These are phyloP conservation scores for Pseudocercospora fuligena DNA, from an alignment of 2,329 filamentous ascomycete species.

Conservation along the genomic window DNA sequence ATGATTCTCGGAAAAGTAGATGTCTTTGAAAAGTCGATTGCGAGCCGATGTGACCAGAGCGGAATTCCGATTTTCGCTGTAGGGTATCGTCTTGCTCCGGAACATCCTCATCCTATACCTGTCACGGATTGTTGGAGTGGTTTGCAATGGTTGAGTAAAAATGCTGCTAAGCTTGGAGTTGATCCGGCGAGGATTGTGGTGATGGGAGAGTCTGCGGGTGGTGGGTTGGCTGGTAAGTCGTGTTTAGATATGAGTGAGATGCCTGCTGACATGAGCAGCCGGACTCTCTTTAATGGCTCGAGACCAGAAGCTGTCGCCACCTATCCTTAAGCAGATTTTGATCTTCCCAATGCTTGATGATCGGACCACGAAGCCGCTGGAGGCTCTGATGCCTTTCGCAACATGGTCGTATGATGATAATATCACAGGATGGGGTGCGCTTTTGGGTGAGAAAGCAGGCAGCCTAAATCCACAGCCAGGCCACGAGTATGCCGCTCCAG, in stretches of 20 bases:
- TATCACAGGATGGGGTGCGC: conserved; percentile 47
- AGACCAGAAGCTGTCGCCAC: conserved; percentile 26
- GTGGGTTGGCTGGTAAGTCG: conserved; percentile 21
- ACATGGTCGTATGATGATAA: conserved; percentile 48
- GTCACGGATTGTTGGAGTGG: conserved; percentile 30
- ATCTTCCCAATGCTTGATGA: conserved; percentile 56
- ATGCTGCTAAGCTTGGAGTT: conserved; percentile 21
- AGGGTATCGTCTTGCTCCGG: conserved; percentile 31
- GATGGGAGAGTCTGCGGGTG: conserved; percentile 25
- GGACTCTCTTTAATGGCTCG: conserved; percentile 32
- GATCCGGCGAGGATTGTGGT: conserved; percentile 24
- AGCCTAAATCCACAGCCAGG: conserved; percentile 22
- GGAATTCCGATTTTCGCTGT: conserved; percentile 24
- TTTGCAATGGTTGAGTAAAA: conserved; percentile 22
- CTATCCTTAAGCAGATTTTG: conserved; percentile 45
- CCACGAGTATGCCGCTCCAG: conserved; percentile 32
- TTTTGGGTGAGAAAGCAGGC: conserved; percentile 39
- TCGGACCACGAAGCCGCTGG: conserved; percentile 40
- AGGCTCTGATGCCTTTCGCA: conserved; percentile 41
- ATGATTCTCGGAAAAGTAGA: conserved; percentile 27
- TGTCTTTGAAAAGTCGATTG: conserved; percentile 17
- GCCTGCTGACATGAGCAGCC: conserved; percentile 12
- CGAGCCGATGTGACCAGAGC: conserved; percentile 13
- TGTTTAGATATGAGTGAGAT: conserved; percentile 16
- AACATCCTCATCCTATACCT: conserved; percentile 29